Base-by-base conservation (phyloP, 768 basidiomycete genomes). In the Suillus ampliporus region DNA sequence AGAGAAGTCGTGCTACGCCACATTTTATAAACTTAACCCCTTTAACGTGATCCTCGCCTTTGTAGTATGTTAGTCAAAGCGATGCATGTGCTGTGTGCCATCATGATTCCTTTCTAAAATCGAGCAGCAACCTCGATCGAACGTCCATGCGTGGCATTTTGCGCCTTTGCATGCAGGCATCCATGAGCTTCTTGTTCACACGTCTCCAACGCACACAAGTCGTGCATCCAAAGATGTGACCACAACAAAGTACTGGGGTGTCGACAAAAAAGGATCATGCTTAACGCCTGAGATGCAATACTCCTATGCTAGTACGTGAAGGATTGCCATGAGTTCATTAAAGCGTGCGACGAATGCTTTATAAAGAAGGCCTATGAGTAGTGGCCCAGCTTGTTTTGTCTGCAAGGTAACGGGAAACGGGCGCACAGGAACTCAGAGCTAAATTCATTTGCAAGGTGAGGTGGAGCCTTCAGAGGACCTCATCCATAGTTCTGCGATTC, bases 1-100 rank as follows among this genome's bases (percentile, higher is more conserved):
- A 56, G 23, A 40, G 38, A 56, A 40, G 37, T 40, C 38, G 54
- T 40, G 34, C 38, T 26, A 26, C 23, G 54, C 54, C 54, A 56
- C 54, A 40, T 23, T 56, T 56, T 56, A 40, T 56, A 56, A 56
- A 56, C 23, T n/a, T 23, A 56, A 56, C 54, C 54, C 54, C 54
- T 56, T 56, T 56, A 23, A 56, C 54, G 54, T 56, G 54, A 56
- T 56, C 23, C 37, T 35, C 38, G 26, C 17, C 54, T 56, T 56
- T 19, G 54, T 56, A 6, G 54, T 56, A 41, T 56, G 37, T 54
- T 56, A 23, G 23, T 19, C 17, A 56, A 56, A 37, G 54, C 54
- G 54, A 56, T 56, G 54, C 54, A 56, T 56, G 23, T 56, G 54
- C 54, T 56, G 54, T 56, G 54, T 56, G 54, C 23, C 23, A 56